Base-by-base conservation (phyloP, 129 eudicot species). In the Smallanthus sonchifolius region DNA sequence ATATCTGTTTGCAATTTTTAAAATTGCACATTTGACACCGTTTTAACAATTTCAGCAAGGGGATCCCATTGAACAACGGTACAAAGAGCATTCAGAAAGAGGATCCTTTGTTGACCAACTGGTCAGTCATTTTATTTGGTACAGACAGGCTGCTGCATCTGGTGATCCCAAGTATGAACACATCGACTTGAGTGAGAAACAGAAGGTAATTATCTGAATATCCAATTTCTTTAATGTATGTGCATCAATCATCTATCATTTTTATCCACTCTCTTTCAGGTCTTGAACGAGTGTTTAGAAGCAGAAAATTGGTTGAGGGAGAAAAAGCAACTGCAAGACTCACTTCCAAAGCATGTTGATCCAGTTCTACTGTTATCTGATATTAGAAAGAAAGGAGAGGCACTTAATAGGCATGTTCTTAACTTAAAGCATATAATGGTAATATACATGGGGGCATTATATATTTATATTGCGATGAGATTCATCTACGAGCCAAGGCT, bases 231-330 rank as follows among this genome's bases (percentile, higher is more conserved):
- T 54, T 36, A 48, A 8, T 2, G 6, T 11, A 5, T 19, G 7
- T 44, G 51, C 51, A 44, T 44, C 51, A 44, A 10, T 44, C 49
- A 44, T 44, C 49, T 9, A 10, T n/a, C 5, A 13, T n/a, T 14
- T 15, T 57, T 5, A 34, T 54, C 4, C 0, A n/a, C 10, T 7
- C 4, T 20, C 47, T 1, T 20, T 34, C 74, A 92, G 98, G 96
- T 92, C 24, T 48, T 93, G 76, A 83, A 81, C 6, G 98, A 91
- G 72, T 93, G 98, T 67, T 89, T 83, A 5, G 91, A 93, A 76
- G 97, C 91, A 0, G 96, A 93, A 75, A 87, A 81, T 52, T 93
- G 98, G 98, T 77, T 93, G 48, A 90, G 88, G 74, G 98, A 88
- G 87, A 88, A 86, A 66, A 70, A 71, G 77, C 97, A 84, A 45